These are phyloP conservation scores for Mycosphaerella arachidis DNA, from an alignment of 2,329 filamentous ascomycete genomes.

Conservation along the genomic window DNA sequence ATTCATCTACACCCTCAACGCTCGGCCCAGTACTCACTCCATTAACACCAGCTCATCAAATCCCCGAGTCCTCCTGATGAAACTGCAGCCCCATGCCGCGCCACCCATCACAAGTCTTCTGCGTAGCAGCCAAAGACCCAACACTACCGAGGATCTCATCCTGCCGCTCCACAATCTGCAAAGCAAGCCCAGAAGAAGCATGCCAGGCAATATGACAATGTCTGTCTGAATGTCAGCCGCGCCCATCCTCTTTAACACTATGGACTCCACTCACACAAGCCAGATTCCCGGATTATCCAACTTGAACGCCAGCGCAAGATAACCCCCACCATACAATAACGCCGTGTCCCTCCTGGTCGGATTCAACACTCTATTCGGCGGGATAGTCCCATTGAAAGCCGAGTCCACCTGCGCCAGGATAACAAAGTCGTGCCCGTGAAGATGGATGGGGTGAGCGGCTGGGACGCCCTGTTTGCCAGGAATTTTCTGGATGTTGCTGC, in stretches of 20 bases:
- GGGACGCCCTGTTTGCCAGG: constrained; percentile 11
- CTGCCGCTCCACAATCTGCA: constrained; percentile 24
- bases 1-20: too few species aligned
- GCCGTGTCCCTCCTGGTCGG: constrained; percentile 47
- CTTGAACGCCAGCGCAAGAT: constrained; percentile 47
- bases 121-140: constrained; percentile 7
- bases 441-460: constrained; percentile 39
- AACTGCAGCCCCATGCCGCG: constrained; percentile 12
- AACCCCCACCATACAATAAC: constrained; percentile 42
- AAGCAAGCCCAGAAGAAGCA: constrained; percentile 22
- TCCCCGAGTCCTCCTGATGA: constrained; percentile 16
- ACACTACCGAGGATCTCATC: constrained; percentile 18
- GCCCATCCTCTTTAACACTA: background rate
- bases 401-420: constrained; percentile 24
- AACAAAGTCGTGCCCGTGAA: constrained; percentile 47
- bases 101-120: constrained; percentile 14
- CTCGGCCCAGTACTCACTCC: too few species aligned
- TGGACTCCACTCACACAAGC: constrained; percentile 37
- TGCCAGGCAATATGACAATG: constrained; percentile 27
- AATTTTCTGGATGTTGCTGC: constrained; percentile 13
- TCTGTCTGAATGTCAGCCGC: background rate
- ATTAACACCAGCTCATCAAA: constrained; percentile 2
- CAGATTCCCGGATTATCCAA: constrained; percentile 49
- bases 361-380: constrained; percentile 36
- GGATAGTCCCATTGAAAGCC: constrained; percentile 25